Conservation (phyloP, 23 red algal genomes). For the Chondrus crispus region DNA sequence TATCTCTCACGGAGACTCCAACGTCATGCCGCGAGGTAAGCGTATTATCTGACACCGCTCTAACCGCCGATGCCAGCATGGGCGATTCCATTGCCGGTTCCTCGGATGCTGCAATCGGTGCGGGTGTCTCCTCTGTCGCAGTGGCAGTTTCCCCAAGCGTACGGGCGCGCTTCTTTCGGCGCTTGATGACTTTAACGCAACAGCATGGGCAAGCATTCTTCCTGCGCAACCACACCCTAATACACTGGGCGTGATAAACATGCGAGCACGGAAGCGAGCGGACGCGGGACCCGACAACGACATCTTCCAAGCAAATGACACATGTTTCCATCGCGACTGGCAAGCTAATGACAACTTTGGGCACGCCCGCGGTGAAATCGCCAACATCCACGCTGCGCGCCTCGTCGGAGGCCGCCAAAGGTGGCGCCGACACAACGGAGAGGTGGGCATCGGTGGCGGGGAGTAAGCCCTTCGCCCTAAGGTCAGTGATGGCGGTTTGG, state of each 20-base stretch:
- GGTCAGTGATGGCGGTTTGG: not conserved
- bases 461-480: not conserved
- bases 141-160: too few species aligned
- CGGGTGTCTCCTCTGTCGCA: too few species aligned
- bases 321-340: conserved; percentile 24
- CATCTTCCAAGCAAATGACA: conserved; percentile 58
- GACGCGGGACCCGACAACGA: conserved; percentile 23
- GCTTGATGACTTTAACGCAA: conserved; percentile 12
- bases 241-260: conserved; percentile 61
- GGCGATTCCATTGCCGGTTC: too few species aligned
- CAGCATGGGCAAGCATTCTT: conserved; percentile 72
- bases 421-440: not conserved
- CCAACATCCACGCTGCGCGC: not conserved
- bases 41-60: too few species aligned
- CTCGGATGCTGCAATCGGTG: too few species aligned
- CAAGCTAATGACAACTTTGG: not conserved
- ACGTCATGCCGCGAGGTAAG: too few species aligned
- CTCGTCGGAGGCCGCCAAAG: not conserved
- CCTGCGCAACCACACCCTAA: conserved; percentile 52
- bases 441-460: not conserved
- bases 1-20: too few species aligned
- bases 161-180: not conserved
- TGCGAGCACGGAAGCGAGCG: conserved; percentile 43
- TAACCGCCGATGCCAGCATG: too few species aligned
- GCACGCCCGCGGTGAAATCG: not conserved